These are phyloP conservation scores for Serendipita vermifera DNA, from an alignment of 768 basidiomycete genomes.

Conservation along the genomic window DNA sequence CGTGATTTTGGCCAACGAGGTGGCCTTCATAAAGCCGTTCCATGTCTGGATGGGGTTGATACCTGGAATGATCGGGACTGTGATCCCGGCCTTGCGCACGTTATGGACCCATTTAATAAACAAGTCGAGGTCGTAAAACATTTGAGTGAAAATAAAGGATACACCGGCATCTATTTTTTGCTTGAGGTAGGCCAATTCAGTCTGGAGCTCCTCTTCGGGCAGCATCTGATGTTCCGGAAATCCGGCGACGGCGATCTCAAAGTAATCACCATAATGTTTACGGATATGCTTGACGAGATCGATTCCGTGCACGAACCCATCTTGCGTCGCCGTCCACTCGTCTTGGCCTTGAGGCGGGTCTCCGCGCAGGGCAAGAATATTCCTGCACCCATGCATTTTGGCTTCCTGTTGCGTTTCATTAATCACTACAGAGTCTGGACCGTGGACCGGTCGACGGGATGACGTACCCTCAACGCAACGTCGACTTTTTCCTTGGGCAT, in stretches of 20 bases:
- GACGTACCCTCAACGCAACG: slow-evolving; percentile 67
- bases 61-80: slow-evolving; percentile 83
- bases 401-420: slow-evolving; percentile 50
- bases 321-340: slow-evolving; percentile 85
- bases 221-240: slow-evolving; percentile 76
- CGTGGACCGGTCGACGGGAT: slow-evolving; percentile 4
- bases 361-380: slow-evolving; percentile 85
- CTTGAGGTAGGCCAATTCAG: slow-evolving; percentile 77
- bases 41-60: slow-evolving; percentile 92
- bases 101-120: slow-evolving; percentile 86
- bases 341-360: slow-evolving; percentile 83
- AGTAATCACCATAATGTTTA: slow-evolving; percentile 72
- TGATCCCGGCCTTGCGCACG: slow-evolving; percentile 74
- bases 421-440: slow-evolving; percentile 5
- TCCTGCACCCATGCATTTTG: slow-evolving; percentile 76
- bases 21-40: slow-evolving; percentile 85
- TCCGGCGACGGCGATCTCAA: slow-evolving; percentile 88
- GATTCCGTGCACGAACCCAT: slow-evolving; percentile 79
- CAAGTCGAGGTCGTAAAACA: slow-evolving; percentile 90
- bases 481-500: slow-evolving; percentile 97
- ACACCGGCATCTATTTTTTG: slow-evolving; percentile 85
- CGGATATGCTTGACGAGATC: slow-evolving; percentile 88
- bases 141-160: slow-evolving; percentile 92
- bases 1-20: slow-evolving; percentile 58
- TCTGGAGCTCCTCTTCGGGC: slow-evolving; percentile 56